Evolutionary conservation across 106 monocot genomes (phyloP), one percentile per base, ranked within the genome.

Genomic region (Chionographis japonica): DNA sequence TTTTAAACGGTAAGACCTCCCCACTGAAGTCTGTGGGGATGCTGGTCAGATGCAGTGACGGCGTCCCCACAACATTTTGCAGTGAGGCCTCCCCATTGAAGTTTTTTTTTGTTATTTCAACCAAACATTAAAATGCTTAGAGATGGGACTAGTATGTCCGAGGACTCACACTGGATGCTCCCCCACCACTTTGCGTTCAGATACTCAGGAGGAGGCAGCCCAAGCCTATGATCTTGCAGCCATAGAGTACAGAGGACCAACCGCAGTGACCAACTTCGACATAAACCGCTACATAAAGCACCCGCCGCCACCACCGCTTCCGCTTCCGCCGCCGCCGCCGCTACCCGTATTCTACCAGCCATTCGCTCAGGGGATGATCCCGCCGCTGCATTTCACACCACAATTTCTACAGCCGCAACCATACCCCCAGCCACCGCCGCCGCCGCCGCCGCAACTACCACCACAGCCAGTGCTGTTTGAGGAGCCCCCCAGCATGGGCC

Each of bases 161-260:
- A 46, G 43, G 8, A 46, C 43, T 65, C 15, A 76, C 69, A 86
- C 68, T 74, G 75, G 27, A 41, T 50, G 41, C 75, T 73, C 60
- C 18, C 35, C 85, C 81, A 58, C 85, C 78, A 68, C 81, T 86
- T 49, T 81, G 63, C 66, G 78, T 69, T 13, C 68, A 97, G 95
- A 77, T 52, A 97, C 95, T 2, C 86, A 97, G 56, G 92, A 97
- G 72, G 95, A 97, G 68, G 95, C 95, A 16, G 95, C 95, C 1
- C 74, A 77, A 50, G 95, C 95, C 12, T 97, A 97, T 52, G 95
- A 97, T 68, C 71, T 82, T 13, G 95, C 95, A 9, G 95, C 92
- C 1, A 76, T 97, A 15, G 86, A 92, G 50, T 83, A 83, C 84
- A 77, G 92, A 75, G 95, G 95, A 2, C 54, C 61, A 19, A 78